Conservation (phyloP, 257 asterid species). For the Mentha longifolia region DNA sequence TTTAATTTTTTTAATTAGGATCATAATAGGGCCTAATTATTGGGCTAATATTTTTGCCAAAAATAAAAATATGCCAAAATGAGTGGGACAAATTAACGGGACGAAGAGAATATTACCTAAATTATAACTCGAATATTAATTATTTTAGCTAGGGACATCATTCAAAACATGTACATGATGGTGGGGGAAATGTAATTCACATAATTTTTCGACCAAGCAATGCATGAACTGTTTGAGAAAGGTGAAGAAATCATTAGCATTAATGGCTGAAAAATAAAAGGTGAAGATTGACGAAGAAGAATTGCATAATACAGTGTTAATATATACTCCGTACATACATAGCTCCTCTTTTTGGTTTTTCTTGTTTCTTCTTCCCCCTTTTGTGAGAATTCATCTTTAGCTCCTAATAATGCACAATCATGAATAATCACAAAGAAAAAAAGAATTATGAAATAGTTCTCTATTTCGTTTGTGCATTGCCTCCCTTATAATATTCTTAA, state of each 20-base stretch:
- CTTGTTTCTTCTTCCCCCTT: background rate
- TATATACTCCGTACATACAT: background rate
- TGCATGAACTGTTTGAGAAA: conserved; percentile 47
- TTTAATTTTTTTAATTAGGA: too few species aligned
- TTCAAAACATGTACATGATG: conserved; percentile 11
- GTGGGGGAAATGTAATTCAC: conserved; percentile 50
- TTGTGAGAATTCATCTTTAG: background rate
- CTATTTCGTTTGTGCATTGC: conserved; percentile 19
- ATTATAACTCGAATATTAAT: too few species aligned
- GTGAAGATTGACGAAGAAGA: conserved; percentile 42
- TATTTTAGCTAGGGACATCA: too few species aligned
- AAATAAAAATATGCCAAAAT: too few species aligned
- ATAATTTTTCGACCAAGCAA: conserved; percentile 43
- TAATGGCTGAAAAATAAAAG: conserved; percentile 18
- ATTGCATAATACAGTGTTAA: background rate
- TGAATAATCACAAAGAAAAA: conserved; percentile 21
- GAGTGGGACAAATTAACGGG: too few species aligned
- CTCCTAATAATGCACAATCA: conserved; percentile 36
- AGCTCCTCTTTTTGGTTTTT: background rate
- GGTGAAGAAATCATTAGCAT: conserved; percentile 36
- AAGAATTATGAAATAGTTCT: conserved; percentile 21
- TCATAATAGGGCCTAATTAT: too few species aligned
- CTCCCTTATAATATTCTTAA: background rate
- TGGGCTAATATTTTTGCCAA: too few species aligned
- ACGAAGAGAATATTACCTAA: too few species aligned